These are phyloP conservation scores for Penicillium verrucosum DNA, from an alignment of 2,329 filamentous ascomycete species.

Conservation along the genomic window DNA sequence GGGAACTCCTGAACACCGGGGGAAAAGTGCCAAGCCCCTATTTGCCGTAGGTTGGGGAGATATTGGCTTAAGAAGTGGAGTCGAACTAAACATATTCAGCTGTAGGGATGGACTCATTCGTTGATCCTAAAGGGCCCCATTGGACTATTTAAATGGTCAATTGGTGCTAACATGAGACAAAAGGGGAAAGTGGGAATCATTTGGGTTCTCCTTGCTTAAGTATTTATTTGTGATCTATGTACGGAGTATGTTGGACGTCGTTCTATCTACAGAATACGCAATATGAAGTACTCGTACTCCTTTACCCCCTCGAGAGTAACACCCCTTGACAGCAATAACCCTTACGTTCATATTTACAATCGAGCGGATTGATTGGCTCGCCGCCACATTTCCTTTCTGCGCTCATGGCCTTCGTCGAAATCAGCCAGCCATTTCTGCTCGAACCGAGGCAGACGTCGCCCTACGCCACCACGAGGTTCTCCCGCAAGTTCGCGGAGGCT, in stretches of 20 bases:
- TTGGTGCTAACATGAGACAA: not conserved
- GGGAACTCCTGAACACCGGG: not conserved
- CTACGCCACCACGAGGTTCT: slow-evolving; percentile 39
- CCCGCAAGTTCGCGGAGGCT: slow-evolving; percentile 44
- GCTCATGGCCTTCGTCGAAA: slow-evolving; percentile 56
- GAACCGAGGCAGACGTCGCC: slow-evolving; percentile 44
- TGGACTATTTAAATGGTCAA: not conserved
- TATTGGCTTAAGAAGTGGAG: not conserved
- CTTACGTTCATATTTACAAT: not conserved
- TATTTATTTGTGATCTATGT: not conserved
- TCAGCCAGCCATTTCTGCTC: slow-evolving; percentile 40
- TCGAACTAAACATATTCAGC: not conserved
- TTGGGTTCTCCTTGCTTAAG: not conserved
- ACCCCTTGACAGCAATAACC: not conserved
- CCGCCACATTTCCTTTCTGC: slow-evolving; percentile 58
- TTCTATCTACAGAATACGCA: not conserved
- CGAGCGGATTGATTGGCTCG: slow-evolving; percentile 44
- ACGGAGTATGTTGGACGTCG: not conserved
- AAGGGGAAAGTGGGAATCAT: not conserved
- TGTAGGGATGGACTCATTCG: not conserved
- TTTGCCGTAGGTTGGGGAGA: not conserved
- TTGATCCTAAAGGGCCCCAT: not conserved
- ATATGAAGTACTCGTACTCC: not conserved
- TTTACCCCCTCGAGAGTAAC: not conserved
- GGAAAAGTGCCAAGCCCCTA: not conserved